Base-by-base conservation (phyloP, 2,329 filamentous ascomycete species). In the Fusarium fracticaudum region DNA sequence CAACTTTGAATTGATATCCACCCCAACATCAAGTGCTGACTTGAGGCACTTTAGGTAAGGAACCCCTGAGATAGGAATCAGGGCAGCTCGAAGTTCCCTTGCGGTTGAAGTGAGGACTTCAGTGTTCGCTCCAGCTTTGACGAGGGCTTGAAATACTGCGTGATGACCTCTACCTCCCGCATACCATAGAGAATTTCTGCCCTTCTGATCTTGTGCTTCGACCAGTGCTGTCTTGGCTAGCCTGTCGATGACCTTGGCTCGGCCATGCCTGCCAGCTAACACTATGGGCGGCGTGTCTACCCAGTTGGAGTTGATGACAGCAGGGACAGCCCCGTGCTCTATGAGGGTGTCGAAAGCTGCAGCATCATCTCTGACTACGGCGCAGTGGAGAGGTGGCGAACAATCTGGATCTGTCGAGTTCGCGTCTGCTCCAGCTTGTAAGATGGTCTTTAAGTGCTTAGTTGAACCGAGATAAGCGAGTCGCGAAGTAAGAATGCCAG, bases 401-500 rank as follows among this genome's bases (percentile, higher is more conserved):
- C 11, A 57, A 24, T 33, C 29, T 11, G 15, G 20, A 20, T 31
- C 17, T 15, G 15, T 15, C 26, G 26, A 31, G 26, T 57, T 57
- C 17, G 26, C 38, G 17, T 57, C 22, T 10, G 38, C 37, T 31
- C 53, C 53, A 20, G 53, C 26, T 24, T 11, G 5, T 29, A 57
- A 43, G 8, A 57, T 44, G 6, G 15, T 20, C 11, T 24, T 33
- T 4, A 57, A 24, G 6, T 31, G 26, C 20, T 44, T 26, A 2
- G 7, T 0, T 4, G 38, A 24, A 33, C 38, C 38, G 29, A 33
- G 22, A 12, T 15, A 57, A 1, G 38, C 38, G 0, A 57, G 38
- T 2, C 53, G 1, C 0, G 53, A 57, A 0, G 22, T 24, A 1
- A 57, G 53, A 3, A 2, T 24, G 6, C 29, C 12, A 3, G 53